These are phyloP conservation scores for Colletotrichum viniferum DNA, from an alignment of 2,329 filamentous ascomycete genomes.

Conservation along the genomic window DNA sequence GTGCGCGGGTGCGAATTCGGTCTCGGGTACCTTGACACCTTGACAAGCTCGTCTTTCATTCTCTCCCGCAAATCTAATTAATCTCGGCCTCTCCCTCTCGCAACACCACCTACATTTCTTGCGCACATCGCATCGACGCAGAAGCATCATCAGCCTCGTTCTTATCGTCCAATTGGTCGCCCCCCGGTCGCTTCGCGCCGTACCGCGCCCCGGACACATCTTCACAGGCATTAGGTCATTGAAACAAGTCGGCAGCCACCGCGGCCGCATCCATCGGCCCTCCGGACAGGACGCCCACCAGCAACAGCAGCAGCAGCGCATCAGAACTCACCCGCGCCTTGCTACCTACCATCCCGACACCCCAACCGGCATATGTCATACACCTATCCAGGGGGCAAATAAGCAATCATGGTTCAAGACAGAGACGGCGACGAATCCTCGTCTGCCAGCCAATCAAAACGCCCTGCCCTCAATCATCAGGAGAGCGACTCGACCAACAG, in stretches of 20 bases:
- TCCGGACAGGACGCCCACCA: constrained; percentile 4
- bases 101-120: neutral
- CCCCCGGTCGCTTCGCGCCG: neutral
- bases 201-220: neutral
- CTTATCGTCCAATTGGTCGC: neutral
- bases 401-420: constrained; percentile 44
- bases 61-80: neutral
- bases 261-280: constrained; percentile 1
- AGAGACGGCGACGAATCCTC: constrained; percentile 53
- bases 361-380: neutral
- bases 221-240: constrained; percentile 15
- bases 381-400: neutral
- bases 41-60: neutral
- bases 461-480: constrained; percentile 41
- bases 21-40: constrained; percentile 20
- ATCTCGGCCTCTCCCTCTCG: neutral
- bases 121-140: neutral
- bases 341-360: neutral
- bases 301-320: neutral
- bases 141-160: neutral
- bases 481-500: constrained; percentile 41
- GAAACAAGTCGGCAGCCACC: constrained; percentile 9
- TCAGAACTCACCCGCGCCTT: neutral
- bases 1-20: neutral
- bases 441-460: constrained; percentile 60